A percentile compares a stretch with the other conserved stretches of the same genome.
These are phyloP conservation scores for Erodium trifolium DNA, from an alignment of 441 rosid species.

Conservation along the genomic window DNA sequence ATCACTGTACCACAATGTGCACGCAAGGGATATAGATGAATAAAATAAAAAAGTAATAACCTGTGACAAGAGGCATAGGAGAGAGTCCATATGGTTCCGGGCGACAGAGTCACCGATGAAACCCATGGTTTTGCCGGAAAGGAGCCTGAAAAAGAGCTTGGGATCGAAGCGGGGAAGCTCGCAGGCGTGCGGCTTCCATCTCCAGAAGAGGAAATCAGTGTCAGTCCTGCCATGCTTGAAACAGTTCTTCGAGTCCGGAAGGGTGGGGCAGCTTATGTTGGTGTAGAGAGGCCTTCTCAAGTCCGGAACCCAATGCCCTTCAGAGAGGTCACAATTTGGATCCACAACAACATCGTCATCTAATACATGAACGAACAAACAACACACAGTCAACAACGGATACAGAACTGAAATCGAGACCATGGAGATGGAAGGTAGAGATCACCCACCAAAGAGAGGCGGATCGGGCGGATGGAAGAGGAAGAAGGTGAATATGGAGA, in stretches of 20 bases:
- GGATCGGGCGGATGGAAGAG: slow-evolving; percentile 7
- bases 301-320: slow-evolving; percentile 70
- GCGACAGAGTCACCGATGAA: slow-evolving; percentile 89
- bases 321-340: slow-evolving; percentile 45
- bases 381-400: too few species aligned
- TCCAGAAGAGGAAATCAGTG: slow-evolving; percentile 59
- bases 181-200: slow-evolving; percentile 82
- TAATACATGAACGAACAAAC: too few species aligned
- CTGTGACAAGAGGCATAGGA: slow-evolving; percentile 74
- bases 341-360: slow-evolving; percentile 14
- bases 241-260: slow-evolving; percentile 68
- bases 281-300: slow-evolving; percentile 42
- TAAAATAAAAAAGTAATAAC: slow-evolving; percentile 19
- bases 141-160: slow-evolving; percentile 38
- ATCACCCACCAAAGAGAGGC: background rate
- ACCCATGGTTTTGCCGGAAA: slow-evolving; percentile 63
- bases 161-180: slow-evolving; percentile 61
- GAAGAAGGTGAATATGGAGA: slow-evolving; percentile 36
- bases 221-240: slow-evolving; percentile 60
- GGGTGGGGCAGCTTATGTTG: slow-evolving; percentile 51
- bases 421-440: background rate
- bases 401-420: background rate
- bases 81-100: slow-evolving; percentile 77
- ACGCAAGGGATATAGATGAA: background rate
- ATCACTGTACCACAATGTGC: background rate